Percentiles rank a stretch among this genome's conserved stretches.
Conservation (phyloP, 2,329 filamentous ascomycete genomes). For the Phyllosticta capitalensis region DNA sequence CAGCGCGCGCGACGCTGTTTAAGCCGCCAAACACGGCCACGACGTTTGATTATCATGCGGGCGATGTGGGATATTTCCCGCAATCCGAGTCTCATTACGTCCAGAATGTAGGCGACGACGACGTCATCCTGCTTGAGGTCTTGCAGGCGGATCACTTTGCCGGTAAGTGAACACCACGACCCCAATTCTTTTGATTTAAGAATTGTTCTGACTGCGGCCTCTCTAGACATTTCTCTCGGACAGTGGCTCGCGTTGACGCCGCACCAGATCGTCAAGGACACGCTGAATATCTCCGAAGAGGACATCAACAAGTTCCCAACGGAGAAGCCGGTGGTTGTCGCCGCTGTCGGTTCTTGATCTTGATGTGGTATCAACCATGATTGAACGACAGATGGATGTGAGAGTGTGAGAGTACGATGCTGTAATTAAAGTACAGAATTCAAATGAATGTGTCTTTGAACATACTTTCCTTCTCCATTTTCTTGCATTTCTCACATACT, state of each 20-base stretch:
- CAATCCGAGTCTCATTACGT: constrained; percentile 14
- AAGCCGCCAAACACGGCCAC: constrained; percentile 11
- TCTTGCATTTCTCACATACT: no score
- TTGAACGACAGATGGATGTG: no score
- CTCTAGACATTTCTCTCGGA: constrained; percentile 30
- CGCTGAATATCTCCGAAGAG: constrained; percentile 36
- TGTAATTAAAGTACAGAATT: no score
- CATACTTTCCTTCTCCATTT: no score
- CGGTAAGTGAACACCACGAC: neutral
- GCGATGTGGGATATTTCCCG: constrained; percentile 14
- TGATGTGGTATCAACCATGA: no score
- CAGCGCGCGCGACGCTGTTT: constrained; percentile 13
- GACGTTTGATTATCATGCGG: constrained; percentile 13
- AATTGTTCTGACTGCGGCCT: neutral
- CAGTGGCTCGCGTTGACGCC: constrained; percentile 45
- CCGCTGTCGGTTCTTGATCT: neutral
- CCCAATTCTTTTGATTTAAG: neutral
- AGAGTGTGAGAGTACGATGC: no score
- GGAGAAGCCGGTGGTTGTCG: constrained; percentile 27
- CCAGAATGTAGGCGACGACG: constrained; percentile 13
- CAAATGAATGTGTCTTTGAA: no score
- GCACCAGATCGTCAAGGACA: constrained; percentile 49
- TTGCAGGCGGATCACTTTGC: constrained; percentile 14
- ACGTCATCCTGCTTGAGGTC: constrained; percentile 13
- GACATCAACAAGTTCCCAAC: constrained; percentile 33